Base-by-base conservation (phyloP, 1,139 yeast species). In the Dujonia santamariae region DNA sequence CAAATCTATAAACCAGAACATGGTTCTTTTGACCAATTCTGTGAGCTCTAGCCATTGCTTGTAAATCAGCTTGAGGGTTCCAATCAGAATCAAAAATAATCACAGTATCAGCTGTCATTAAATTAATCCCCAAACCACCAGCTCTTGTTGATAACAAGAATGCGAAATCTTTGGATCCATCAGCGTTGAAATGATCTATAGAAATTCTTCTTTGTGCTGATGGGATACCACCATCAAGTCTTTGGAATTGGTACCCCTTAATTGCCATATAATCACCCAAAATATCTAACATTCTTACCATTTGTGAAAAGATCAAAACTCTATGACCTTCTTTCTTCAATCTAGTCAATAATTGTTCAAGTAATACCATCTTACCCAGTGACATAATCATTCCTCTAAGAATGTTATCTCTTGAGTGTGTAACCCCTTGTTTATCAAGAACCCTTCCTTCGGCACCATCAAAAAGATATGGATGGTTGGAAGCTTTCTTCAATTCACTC, bases 11-110 rank as follows among this genome's bases (percentile, higher is more conserved):
- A 15, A 92, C 97, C 77, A 88, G 86, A 30, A 92, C 99, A 61
- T 92, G 98, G 50, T 86, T 88, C 59, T 92, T 92, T 59, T 92
- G 99, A 12, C 99, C 99, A 53, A 92, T 92, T 69, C 99, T 81
- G 63, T 92, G 99, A 3, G 98, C 99, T 63, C 99, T 80, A 0
- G 98, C 99, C 99, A 94, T 94, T 4, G 98, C 98, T 62, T 92
- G 97, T 47, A 90, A 67, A 72, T 90, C 98, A 1, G 97, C 97
- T 61, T 92, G 97, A 1, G 97, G 97, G 54, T 92, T 92, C 99
- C 99, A 92, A 65, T 92, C 99, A 9, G 96, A 85, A 62, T 92
- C 99, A 61, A 92, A 92, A 29, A 92, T 88, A 47, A 92, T 86
- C 23, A 92, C 99, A 4, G 98, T 92, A 54, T 92, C 99, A 3